Evolutionary conservation across 73 alveolate genomes (phyloP), one percentile per base, ranked within the genome.

Genomic region (Stentor coeruleus): DNA sequence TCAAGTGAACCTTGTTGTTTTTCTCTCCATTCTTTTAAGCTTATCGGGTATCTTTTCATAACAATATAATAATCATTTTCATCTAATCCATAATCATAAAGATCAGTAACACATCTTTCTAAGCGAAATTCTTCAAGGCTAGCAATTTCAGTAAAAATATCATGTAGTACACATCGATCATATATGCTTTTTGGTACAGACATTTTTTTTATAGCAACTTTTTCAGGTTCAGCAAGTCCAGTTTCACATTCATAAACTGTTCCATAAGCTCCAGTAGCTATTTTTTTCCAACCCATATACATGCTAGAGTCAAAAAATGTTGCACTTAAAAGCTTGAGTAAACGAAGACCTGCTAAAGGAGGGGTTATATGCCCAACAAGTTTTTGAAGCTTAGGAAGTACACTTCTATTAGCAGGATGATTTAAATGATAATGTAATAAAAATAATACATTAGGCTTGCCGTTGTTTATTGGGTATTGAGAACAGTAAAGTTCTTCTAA

Each of bases 191-290:
- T 93, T 36, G 98, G 99, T 58, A 94, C 72, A 39, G 93, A 85
- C 94, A 96, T 94, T 83, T 97, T 89, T 85, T 97, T 97, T 28
- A 97, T 94, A 0, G 99, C 99, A 0, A 97, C 99, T 76, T 83
- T 91, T 49, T 87, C 81, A 0, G 99, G 99, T 28, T 96, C 98
- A 14, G 93, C 84, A 4, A 96, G 82, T 3, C 91, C 91, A 0
- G 99, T 95, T 73, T 86, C 86, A 36, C 98, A 92, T 81, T 96
- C 96, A 82, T 86, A 97, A 1, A 97, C 99, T 3, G 92, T 96
- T 2, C 99, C 99, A 82, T 94, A 97, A 39, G 98, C 98, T 28
- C 99, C 99, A 74, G 93, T 93, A 6, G 98, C 99, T 30, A 97
- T 86, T 86, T 92, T 88, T 55, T 90, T 90, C 97, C 98, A 90